phyloP scores from a whole-genome alignment of 2,329 filamentous ascomycete genomes.

The Hypoxylon rubiginosum region DNA sequence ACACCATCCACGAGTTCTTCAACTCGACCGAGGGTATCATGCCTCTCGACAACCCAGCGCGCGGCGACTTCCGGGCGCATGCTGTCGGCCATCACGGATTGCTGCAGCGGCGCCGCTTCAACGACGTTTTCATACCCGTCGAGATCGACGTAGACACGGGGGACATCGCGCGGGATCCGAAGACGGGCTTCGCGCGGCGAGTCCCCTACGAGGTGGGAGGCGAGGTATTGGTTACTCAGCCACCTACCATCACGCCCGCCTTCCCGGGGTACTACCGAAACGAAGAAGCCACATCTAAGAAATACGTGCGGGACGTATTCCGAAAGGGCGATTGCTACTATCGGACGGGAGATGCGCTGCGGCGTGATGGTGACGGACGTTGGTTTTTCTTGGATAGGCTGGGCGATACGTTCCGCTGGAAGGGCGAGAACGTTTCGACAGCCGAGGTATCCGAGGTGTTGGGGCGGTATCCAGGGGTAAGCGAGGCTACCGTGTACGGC shows the following conservation, averaged over 20 bases:
- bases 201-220: constrained; percentile 76
- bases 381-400: constrained; percentile 78
- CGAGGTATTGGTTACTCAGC: constrained; percentile 75
- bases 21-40: constrained; percentile 82
- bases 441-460: constrained; percentile 76
- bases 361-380: constrained; percentile 71
- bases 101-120: constrained; percentile 66
- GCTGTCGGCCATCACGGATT: constrained; percentile 80
- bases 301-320: constrained; percentile 75
- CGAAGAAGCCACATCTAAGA: constrained; percentile 76
- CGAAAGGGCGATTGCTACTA: constrained; percentile 77
- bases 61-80: constrained; percentile 72
- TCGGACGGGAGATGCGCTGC: constrained; percentile 75
- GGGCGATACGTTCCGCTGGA: constrained; percentile 83
- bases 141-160: constrained; percentile 77
- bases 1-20: constrained; percentile 79
- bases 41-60: constrained; percentile 69
- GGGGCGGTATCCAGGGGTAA: constrained; percentile 68
- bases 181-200: constrained; percentile 76
- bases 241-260: constrained; percentile 66
- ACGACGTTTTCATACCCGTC: constrained; percentile 73
- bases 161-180: constrained; percentile 73
- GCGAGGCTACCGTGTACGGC: constrained; percentile 79
- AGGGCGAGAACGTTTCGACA: constrained; percentile 76
- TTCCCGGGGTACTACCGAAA: constrained; percentile 78